Evolutionary conservation across 2,329 filamentous ascomycete species (phyloP).

Genomic region (Penicillium sp.): DNA sequence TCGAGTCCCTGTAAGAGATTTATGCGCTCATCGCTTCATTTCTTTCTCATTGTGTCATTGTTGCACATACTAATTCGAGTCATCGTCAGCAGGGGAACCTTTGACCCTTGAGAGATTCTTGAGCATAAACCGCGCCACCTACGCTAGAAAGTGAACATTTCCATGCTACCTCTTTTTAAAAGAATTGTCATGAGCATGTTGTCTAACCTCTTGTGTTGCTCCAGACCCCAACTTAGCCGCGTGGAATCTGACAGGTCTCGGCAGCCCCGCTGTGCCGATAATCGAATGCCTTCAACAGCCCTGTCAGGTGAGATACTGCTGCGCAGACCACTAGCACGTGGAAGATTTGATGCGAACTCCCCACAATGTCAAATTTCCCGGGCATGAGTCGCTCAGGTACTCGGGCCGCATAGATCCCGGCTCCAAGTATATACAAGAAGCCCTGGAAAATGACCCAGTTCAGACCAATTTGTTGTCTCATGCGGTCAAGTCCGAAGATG

Average conservation of each 20-base stretch:
- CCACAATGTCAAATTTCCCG: conserved; percentile 82
- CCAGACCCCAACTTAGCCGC: conserved; percentile 18
- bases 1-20: conserved; percentile 10
- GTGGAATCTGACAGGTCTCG: conserved; percentile 46
- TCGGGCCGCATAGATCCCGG: conserved; percentile 77
- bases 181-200: conserved; percentile 22
- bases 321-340: conserved; percentile 85
- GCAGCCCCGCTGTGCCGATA: conserved; percentile 67
- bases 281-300: conserved; percentile 81
- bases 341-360: conserved; percentile 94
- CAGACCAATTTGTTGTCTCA: conserved; percentile 74
- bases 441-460: conserved; percentile 79
- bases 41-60: conserved; percentile 21
- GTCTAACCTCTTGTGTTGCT: conserved; percentile 20
- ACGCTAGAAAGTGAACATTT: conserved; percentile 13
- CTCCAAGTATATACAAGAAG: conserved; percentile 78
- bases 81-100: conserved; percentile 22
- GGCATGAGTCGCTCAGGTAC: conserved; percentile 80
- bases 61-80: conserved; percentile 24
- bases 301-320: conserved; percentile 75
- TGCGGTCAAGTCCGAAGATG: conserved; percentile 63
- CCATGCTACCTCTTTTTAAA: conserved; percentile 16
- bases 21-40: conserved; percentile 16
- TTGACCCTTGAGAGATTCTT: conserved; percentile 3
- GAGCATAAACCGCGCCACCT: conserved; percentile 4